Conservation (phyloP, 228 moss, liverwort and hornwort species). For the Sphagnum fallax region DNA sequence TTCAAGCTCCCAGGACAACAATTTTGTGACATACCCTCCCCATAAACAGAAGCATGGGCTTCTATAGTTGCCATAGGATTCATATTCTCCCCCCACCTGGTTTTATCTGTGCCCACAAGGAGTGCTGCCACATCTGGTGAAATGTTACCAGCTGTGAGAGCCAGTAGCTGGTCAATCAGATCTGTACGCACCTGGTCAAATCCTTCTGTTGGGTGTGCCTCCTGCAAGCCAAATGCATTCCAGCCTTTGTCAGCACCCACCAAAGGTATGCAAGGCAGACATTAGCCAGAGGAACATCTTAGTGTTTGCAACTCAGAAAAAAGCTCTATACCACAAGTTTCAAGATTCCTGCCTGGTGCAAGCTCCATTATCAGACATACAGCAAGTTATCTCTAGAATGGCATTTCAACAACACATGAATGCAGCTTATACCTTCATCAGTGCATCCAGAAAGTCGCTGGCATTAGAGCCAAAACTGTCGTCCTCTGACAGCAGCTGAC, state of each 20-base stretch:
- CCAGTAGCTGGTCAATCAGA: conserved; percentile 78
- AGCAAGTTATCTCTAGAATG: no score
- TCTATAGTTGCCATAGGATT: conserved; percentile 92
- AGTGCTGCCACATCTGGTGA: conserved; percentile 67
- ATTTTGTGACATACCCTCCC: conserved; percentile 87
- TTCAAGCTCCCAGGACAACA: conserved; percentile 87
- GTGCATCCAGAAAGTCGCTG: conserved; percentile 78
- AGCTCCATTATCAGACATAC: no score
- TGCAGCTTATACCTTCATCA: conserved; percentile 46
- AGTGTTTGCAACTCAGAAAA: no score
- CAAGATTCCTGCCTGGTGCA: no score
- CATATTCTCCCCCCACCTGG: conserved; percentile 83
- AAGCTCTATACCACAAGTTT: no score
- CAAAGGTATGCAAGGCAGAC: no score
- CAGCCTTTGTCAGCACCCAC: not conserved
- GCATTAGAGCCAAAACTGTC: conserved; percentile 91
- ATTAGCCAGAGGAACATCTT: no score
- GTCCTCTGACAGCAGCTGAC: conserved; percentile 71
- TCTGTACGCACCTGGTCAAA: conserved; percentile 71
- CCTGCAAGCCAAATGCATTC: conserved; percentile 35
- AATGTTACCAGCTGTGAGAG: conserved; percentile 58
- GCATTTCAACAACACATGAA: not conserved
- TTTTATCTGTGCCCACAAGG: conserved; percentile 70
- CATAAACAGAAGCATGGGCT: conserved; percentile 77
- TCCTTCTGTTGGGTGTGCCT: conserved; percentile 80